A percentile compares a stretch with the other conserved stretches of the same genome.
These are phyloP conservation scores for Phyllosticta ampelicida DNA, from an alignment of 2,329 filamentous ascomycete species.

Conservation along the genomic window DNA sequence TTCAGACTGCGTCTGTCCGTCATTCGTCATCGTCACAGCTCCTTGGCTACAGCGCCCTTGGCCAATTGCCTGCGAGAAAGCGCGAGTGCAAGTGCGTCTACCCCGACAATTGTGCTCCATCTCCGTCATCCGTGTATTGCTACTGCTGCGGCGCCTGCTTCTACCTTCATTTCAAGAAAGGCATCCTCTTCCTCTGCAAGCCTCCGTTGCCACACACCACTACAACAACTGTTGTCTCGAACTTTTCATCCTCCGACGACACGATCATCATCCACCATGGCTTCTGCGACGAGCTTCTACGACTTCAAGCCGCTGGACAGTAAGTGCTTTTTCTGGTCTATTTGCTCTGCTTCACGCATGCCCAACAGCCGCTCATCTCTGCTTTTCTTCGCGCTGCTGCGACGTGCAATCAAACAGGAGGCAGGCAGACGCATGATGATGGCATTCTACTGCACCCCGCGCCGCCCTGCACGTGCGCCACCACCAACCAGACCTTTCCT, in stretches of 20 bases:
- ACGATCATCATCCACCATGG: constrained; percentile 45
- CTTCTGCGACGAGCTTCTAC: constrained; percentile 63
- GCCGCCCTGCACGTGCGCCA: not conserved
- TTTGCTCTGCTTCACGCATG: not conserved
- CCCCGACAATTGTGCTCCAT: not conserved
- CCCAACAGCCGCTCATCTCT: not conserved
- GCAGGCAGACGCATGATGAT: not conserved
- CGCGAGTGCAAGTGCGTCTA: not conserved
- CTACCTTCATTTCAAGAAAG: not conserved
- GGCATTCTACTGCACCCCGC: not conserved
- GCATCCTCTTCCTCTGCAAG: not conserved
- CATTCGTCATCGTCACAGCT: not conserved
- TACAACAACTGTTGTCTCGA: not conserved
- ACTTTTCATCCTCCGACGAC: constrained; percentile 1
- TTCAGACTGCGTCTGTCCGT: too few relatives aligned
- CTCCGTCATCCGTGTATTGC: too few relatives aligned
- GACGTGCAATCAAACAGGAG: too few relatives aligned
- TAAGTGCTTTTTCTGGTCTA: constrained; percentile 35
- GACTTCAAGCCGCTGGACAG: constrained; percentile 77
- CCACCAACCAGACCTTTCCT: not conserved
- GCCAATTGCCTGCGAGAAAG: not conserved
- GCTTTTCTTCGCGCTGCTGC: not conserved
- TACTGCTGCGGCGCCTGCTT: too few relatives aligned
- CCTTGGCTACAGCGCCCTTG: not conserved
- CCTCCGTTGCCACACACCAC: not conserved